phyloP scores from a whole-genome alignment of 2,329 filamentous ascomycete genomes.

The Coniella vitis region DNA sequence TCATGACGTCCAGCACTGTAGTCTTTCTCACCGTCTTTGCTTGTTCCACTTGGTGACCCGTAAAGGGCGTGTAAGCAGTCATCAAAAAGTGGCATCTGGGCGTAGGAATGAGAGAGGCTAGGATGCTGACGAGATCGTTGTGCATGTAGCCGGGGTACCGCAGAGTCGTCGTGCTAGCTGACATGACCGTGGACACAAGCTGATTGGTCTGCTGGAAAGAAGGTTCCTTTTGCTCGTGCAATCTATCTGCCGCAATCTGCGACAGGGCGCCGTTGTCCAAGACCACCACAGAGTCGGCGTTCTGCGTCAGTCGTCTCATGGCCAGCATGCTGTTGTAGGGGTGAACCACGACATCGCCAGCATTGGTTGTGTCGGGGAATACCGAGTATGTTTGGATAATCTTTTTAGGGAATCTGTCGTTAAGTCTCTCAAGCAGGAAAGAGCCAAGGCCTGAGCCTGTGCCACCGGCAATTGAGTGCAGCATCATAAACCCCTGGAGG shows the following conservation, averaged over 20 bases:
- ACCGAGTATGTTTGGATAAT: constrained; percentile 99
- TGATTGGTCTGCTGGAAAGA: constrained; percentile 98
- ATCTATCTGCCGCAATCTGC: constrained; percentile 85
- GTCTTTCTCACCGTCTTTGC: constrained; percentile 98
- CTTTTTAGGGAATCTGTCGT: constrained; percentile 97
- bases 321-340: constrained; percentile 96
- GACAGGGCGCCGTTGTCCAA: constrained; percentile 92
- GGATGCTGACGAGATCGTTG: constrained; percentile 95
- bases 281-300: constrained; percentile 95
- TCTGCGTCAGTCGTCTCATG: constrained; percentile 85
- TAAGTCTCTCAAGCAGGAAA: constrained; percentile 89
- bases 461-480: constrained; percentile 95
- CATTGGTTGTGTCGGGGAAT: constrained; percentile 84
- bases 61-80: constrained; percentile 97
- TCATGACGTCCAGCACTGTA: constrained; percentile 96
- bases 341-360: constrained; percentile 89
- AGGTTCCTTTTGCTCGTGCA: constrained; percentile 82
- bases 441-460: constrained; percentile 95
- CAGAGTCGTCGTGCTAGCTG: constrained; percentile 90
- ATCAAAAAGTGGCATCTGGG: constrained; percentile 97
- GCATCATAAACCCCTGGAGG: constrained; percentile 87
- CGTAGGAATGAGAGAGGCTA: constrained; percentile 92
- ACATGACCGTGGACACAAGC: constrained; percentile 96
- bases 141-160: constrained; percentile 99
- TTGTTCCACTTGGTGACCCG: constrained; percentile 90